These are phyloP conservation scores for Leccinum longicurvipes DNA, from an alignment of 768 basidiomycete genomes.

Conservation along the genomic window DNA sequence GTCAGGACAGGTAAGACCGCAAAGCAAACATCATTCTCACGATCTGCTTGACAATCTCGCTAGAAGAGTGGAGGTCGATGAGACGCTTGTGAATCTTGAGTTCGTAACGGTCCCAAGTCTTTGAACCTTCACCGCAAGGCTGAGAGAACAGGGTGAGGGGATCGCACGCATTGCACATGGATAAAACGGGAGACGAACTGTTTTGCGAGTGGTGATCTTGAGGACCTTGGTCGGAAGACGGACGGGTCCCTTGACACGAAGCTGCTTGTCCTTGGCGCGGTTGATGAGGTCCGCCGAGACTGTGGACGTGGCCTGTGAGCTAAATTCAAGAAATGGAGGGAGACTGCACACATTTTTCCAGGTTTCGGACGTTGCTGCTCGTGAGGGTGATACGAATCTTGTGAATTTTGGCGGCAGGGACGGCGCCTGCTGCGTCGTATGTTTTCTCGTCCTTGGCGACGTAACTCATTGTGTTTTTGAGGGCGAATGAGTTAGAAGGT, in stretches of 20 bases:
- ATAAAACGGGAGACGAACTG: slow-evolving; percentile 50
- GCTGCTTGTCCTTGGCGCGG: slow-evolving; percentile 99
- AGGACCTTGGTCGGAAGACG: slow-evolving; percentile 98
- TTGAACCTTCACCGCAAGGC: slow-evolving; percentile 99
- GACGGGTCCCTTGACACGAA: slow-evolving; percentile 98
- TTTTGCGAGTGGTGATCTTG: slow-evolving; percentile 99
- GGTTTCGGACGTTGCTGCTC: slow-evolving; percentile 94
- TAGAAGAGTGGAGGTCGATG: slow-evolving; percentile 97
- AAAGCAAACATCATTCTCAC: slow-evolving; percentile 49
- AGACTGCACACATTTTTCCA: slow-evolving; percentile 85
- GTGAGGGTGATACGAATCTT: slow-evolving; percentile 99
- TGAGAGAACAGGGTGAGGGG: slow-evolving; percentile 29
- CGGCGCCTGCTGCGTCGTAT: slow-evolving; percentile 90
- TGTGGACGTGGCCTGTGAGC: slow-evolving; percentile 31
- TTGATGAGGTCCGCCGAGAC: slow-evolving; percentile 96
- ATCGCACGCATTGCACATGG: neutral
- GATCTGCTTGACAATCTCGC: slow-evolving; percentile 99
- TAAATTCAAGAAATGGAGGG: neutral
- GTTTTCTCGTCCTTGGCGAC: slow-evolving; percentile 99
- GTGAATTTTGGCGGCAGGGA: slow-evolving; percentile 90
- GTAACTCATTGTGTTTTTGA: slow-evolving; percentile 77
- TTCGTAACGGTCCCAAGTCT: slow-evolving; percentile 99
- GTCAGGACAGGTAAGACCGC: slow-evolving; percentile 4
- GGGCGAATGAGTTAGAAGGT: slow-evolving; percentile 73
- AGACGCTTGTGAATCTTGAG: slow-evolving; percentile 99